A percentile compares a stretch with the other conserved stretches of the same genome.
Evolutionary conservation across 2,329 filamentous ascomycete species (phyloP).

Genomic region (Penicillium vulpinum): DNA sequence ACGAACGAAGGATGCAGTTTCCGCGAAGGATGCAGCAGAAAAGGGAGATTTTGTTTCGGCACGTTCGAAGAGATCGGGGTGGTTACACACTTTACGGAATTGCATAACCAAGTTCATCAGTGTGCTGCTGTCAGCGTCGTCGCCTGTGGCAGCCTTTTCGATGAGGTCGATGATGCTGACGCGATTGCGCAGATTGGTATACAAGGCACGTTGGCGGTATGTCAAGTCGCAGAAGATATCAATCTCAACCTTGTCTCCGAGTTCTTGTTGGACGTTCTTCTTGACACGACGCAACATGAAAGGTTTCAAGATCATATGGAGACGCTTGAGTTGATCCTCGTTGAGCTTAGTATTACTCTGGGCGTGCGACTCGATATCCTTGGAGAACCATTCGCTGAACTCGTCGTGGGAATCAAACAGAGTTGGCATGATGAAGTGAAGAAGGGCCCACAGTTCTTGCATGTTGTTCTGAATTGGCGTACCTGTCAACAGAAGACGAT

Average conservation of each 20-base stretch:
- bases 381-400: conserved; percentile 56
- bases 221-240: conserved; percentile 97
- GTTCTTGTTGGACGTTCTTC: conserved; percentile 98
- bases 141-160: conserved; percentile 91
- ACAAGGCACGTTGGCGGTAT: conserved; percentile 92
- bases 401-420: conserved; percentile 70
- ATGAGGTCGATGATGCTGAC: conserved; percentile 99
- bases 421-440: conserved; percentile 99
- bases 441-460: conserved; percentile 95
- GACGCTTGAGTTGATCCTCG: conserved; percentile 91
- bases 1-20: conserved; percentile 91
- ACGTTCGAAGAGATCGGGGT: conserved; percentile 93
- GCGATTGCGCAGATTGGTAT: conserved; percentile 88
- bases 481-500: conserved; percentile 87
- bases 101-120: conserved; percentile 99
- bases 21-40: conserved; percentile 81
- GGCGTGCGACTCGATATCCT: conserved; percentile 88
- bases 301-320: conserved; percentile 98
- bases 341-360: conserved; percentile 99
- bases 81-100: conserved; percentile 98
- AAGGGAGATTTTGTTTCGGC: conserved; percentile 88
- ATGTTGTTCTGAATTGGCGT: conserved; percentile 99
- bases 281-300: conserved; percentile 99
- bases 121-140: conserved; percentile 91
- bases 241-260: conserved; percentile 96